These are phyloP conservation scores for Ophiostoma australiae DNA, from an alignment of 2,329 filamentous ascomycete species.

Conservation along the genomic window DNA sequence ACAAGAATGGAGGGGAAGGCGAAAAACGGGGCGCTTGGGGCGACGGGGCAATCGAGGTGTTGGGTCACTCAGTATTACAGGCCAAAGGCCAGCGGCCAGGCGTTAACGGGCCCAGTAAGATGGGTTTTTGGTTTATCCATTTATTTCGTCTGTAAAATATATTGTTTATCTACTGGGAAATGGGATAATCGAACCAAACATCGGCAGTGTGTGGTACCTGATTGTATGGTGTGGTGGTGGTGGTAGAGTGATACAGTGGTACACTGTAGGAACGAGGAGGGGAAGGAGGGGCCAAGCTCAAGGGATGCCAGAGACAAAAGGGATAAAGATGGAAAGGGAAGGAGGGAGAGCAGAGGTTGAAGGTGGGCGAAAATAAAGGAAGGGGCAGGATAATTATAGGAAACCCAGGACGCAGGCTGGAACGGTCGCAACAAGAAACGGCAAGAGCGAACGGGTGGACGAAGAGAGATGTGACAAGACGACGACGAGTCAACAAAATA, in stretches of 20 bases:
- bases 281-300: neutral
- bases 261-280: neutral
- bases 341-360: neutral
- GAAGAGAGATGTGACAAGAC: neutral
- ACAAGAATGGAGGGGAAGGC: conserved; percentile 16
- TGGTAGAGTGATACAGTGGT: neutral
- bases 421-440: neutral
- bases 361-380: neutral
- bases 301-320: neutral
- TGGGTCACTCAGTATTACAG: neutral
- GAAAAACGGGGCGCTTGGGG: conserved; percentile 18
- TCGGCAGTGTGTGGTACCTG: neutral
- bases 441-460: neutral
- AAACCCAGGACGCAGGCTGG: neutral
- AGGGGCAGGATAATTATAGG: neutral
- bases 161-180: neutral
- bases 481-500: neutral
- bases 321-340: neutral
- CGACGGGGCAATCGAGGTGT: neutral
- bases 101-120: neutral
- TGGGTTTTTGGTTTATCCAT: neutral
- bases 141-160: neutral
- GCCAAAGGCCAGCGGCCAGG: neutral
- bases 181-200: neutral
- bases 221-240: neutral